A percentile compares a stretch with the other conserved stretches of the same genome.
Evolutionary conservation across 306 rosid species (phyloP).

Genomic region (Cicer chorassanicum): DNA sequence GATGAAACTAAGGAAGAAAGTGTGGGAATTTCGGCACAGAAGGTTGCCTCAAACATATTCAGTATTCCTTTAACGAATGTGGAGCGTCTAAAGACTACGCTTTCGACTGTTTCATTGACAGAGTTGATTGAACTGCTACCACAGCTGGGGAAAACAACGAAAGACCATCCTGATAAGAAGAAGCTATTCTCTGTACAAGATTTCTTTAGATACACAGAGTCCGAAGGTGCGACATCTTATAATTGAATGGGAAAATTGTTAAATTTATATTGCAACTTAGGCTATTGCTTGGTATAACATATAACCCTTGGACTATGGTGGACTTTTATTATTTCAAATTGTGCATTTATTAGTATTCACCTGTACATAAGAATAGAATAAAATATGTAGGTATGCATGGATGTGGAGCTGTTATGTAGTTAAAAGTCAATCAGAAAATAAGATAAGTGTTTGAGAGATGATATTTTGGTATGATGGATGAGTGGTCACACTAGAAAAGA

Average conservation of each 20-base stretch:
- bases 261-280: slow-evolving; percentile 23
- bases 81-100: slow-evolving; percentile 90
- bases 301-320: slow-evolving; percentile 27
- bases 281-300: slow-evolving; percentile 22
- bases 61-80: slow-evolving; percentile 95
- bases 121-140: slow-evolving; percentile 93
- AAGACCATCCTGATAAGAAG: slow-evolving; percentile 98
- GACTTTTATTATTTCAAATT: slow-evolving; percentile 14
- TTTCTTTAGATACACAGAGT: slow-evolving; percentile 95
- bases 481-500: neutral
- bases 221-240: slow-evolving; percentile 78
- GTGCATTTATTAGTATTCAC: neutral
- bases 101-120: slow-evolving; percentile 84
- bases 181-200: slow-evolving; percentile 89
- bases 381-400: neutral
- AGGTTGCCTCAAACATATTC: slow-evolving; percentile 76
- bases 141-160: slow-evolving; percentile 73
- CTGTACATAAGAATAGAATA: neutral
- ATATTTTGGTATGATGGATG: neutral
- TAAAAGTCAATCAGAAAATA: neutral
- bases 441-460: neutral
- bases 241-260: slow-evolving; percentile 4
- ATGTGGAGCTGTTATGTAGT: neutral
- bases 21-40: slow-evolving; percentile 76
- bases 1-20: slow-evolving; percentile 60